A percentile compares a stretch with the other conserved stretches of the same genome.
These are phyloP conservation scores for Beauveria pseudobassiana DNA, from an alignment of 2,329 filamentous ascomycete genomes.

Conservation along the genomic window DNA sequence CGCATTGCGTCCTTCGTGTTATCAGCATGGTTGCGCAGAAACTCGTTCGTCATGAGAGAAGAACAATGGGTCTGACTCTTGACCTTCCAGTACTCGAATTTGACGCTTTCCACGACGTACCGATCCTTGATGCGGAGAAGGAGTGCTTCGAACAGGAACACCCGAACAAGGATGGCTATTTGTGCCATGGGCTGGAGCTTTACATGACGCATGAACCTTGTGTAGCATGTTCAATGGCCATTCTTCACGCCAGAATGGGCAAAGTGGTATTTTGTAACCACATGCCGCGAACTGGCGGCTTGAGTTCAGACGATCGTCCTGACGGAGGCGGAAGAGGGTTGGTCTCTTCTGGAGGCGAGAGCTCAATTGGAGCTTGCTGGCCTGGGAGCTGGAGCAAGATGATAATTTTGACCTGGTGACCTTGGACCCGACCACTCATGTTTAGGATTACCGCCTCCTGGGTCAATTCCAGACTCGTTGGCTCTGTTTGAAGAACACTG, in stretches of 20 bases:
- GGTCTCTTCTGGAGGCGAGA: conserved; percentile 65
- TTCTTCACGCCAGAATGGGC: conserved; percentile 87
- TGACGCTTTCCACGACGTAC: conserved; percentile 60
- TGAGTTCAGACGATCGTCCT: conserved; percentile 67
- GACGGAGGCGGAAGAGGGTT: conserved; percentile 52
- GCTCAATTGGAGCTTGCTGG: conserved; percentile 78
- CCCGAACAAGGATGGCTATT: conserved; percentile 69
- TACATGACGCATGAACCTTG: conserved; percentile 96
- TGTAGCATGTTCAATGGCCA: conserved; percentile 93
- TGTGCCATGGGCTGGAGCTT: conserved; percentile 88
- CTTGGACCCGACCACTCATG: conserved; percentile 44
- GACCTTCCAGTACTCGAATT: conserved; percentile 39
- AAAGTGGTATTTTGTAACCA: conserved; percentile 72
- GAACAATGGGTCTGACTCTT: conserved; percentile 27
- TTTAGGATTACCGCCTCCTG: conserved; percentile 37
- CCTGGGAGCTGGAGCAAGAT: conserved; percentile 64
- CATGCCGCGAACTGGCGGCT: conserved; percentile 73
- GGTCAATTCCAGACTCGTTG: conserved; percentile 28
- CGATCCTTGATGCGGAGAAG: conserved; percentile 60
- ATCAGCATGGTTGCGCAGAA: conserved; percentile 76
- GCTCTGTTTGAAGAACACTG: conserved; percentile 15
- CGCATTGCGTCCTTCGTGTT: conserved; percentile 68
- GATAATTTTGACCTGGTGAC: conserved; percentile 29
- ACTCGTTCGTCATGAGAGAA: conserved; percentile 48
- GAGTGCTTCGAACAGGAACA: conserved; percentile 57